These are phyloP conservation scores for Micractinium sp. DNA, from an alignment of 139 green algal species.

Conservation along the genomic window DNA sequence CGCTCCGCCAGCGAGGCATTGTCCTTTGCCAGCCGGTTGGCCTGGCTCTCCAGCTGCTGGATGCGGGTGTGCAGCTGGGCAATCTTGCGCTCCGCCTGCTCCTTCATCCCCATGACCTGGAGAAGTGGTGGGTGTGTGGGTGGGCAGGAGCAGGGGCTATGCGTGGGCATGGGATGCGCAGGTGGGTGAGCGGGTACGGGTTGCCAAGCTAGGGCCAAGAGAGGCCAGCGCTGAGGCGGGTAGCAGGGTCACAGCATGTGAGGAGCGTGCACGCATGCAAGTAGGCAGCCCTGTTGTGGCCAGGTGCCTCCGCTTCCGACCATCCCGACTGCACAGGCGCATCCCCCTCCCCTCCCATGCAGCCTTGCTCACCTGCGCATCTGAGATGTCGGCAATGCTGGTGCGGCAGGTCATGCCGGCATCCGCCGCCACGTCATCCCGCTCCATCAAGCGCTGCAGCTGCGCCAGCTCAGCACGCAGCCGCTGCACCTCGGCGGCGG, in stretches of 20 bases:
- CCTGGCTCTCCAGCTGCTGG: slow-evolving; percentile 37
- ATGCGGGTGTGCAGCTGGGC: slow-evolving; percentile 43
- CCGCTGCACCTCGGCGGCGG: slow-evolving; percentile 12
- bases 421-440: background rate
- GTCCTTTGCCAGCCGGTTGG: slow-evolving; percentile 17
- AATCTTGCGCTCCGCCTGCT: slow-evolving; percentile 46
- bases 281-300: too few relatives aligned
- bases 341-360: background rate
- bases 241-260: background rate
- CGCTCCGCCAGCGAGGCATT: background rate
- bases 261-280: too few relatives aligned
- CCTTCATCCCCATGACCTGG: slow-evolving; percentile 39
- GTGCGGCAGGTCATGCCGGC: background rate
- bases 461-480: slow-evolving; percentile 38
- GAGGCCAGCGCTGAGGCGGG: background rate
- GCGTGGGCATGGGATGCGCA: background rate
- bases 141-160: background rate
- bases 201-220: background rate
- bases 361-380: slow-evolving; percentile 25
- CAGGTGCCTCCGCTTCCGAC: too few relatives aligned
- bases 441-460: slow-evolving; percentile 34
- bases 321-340: too few relatives aligned
- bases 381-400: slow-evolving; percentile 21
- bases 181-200: background rate
- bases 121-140: too few relatives aligned